phyloP scores from a whole-genome alignment of 768 basidiomycete genomes.

The Russula sp. region DNA sequence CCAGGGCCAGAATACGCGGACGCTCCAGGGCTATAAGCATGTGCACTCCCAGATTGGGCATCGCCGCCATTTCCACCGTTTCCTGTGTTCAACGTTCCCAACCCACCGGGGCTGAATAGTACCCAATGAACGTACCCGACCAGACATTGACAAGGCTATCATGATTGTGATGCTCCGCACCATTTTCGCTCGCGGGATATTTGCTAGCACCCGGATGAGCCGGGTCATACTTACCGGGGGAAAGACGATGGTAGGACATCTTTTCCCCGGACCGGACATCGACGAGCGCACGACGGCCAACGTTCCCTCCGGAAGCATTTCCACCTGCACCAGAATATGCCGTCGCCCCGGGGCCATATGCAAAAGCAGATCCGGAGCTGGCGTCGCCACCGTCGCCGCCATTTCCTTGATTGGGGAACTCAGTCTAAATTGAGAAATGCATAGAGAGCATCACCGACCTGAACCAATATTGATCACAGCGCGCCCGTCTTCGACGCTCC shows the following conservation, averaged over 20 bases:
- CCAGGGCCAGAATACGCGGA: conserved; percentile 2
- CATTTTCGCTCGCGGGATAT: not conserved
- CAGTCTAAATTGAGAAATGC: not conserved
- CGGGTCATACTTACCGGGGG: not conserved
- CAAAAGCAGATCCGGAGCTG: conserved; percentile 5
- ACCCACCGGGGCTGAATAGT: not conserved
- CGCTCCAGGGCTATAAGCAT: not conserved
- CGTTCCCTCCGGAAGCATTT: conserved; percentile 9
- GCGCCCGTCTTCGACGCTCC: not conserved
- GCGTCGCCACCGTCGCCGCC: conserved; percentile 22
- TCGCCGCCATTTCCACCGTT: conserved; percentile 13
- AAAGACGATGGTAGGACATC: not conserved
- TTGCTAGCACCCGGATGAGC: not conserved
- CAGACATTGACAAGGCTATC: not conserved
- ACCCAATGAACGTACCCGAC: conserved; percentile 7
- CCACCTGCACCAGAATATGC: conserved; percentile 12
- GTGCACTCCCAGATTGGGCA: conserved; percentile 7
- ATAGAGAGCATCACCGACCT: conserved; percentile 7
- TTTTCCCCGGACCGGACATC: not conserved
- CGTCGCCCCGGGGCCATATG: conserved; percentile 8
- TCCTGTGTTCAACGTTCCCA: not conserved
- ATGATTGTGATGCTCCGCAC: not conserved
- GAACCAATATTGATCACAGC: conserved; percentile 15
- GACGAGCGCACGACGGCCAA: not conserved
- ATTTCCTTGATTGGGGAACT: conserved; percentile 9